Base-by-base conservation (phyloP, 768 basidiomycete genomes). In the Naematelia aurantialba region DNA sequence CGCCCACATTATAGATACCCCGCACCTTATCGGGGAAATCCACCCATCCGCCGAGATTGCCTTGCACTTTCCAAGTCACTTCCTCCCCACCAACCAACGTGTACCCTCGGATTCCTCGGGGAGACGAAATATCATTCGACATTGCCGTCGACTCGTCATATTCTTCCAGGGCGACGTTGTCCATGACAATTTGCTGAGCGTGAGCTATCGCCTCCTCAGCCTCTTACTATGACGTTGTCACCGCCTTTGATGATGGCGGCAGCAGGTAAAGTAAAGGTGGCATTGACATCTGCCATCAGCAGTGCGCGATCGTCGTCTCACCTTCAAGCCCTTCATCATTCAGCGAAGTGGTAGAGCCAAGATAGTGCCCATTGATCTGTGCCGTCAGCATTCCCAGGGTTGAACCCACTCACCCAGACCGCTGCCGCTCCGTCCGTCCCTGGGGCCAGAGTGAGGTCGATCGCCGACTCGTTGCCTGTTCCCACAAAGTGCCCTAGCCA, bases 401-500 rank as follows among this genome's bases (percentile, higher is more conserved):
- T 39, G n/a, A n/a, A n/a, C 34, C 17, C 8, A 39, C 34, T 39
- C 34, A 39, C 34, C 52, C 45, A 60, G 2, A 60, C 54, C 1
- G 59, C 56, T 2, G 53, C 59, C 2, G 45, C 54, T 1, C 59
- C 59, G 14, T 10, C 45, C 1, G 39, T 34, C 3, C 59, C 59
- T 11, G 59, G 59, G 10, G 59, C 55, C 13, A 55, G 86, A 0
- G 85, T 86, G 12, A 91, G 77, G 61, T 88, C 87, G 25, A 86
- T 58, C 10, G 63, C 69, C 2, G 61, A 71, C 29, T 75, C 74
- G 27, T 62, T 63, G 5, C 74, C 74, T 8, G 62, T 69, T 0
- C 83, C 83, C 13, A 74, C 80, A 76, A 91, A 91, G 74, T 89
- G 87, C 0, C 89, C 89, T 29, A 88, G 82, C 87, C 87, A 91